Conservation (phyloP, 768 basidiomycete species). For the Sporobolomyces pararoseus region DNA sequence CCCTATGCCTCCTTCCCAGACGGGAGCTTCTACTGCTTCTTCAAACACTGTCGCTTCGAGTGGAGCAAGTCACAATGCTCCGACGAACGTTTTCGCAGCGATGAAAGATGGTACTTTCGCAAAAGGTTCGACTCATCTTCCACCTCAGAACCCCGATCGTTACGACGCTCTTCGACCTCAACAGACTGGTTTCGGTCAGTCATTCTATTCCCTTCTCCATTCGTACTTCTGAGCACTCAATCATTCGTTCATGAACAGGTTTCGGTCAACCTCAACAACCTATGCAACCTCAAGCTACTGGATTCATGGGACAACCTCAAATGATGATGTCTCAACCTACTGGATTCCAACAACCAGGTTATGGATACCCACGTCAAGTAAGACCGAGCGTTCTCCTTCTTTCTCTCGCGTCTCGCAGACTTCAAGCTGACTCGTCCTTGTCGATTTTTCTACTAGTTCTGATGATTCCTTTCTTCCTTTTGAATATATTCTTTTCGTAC, state of each 20-base stretch:
- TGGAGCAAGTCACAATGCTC: slow-evolving; percentile 42
- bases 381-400: neutral
- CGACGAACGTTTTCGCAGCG: slow-evolving; percentile 52
- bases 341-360: slow-evolving; percentile 25
- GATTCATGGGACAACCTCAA: slow-evolving; percentile 45
- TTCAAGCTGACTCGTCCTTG: too few species aligned
- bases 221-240: neutral
- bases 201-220: neutral
- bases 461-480: too few species aligned
- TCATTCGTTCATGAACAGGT: neutral
- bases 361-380: slow-evolving; percentile 5
- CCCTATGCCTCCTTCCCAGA: slow-evolving; percentile 41
- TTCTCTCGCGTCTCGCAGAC: too few species aligned
- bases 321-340: slow-evolving; percentile 28
- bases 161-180: slow-evolving; percentile 51
- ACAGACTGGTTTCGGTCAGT: slow-evolving; percentile 42
- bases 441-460: too few species aligned
- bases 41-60: slow-evolving; percentile 24
- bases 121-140: slow-evolving; percentile 47
- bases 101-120: slow-evolving; percentile 51
- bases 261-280: slow-evolving; percentile 40
- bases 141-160: slow-evolving; percentile 49
- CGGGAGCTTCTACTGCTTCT: slow-evolving; percentile 18
- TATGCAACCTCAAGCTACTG: slow-evolving; percentile 44
- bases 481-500: too few species aligned